Base-by-base conservation (phyloP, 441 rosid genomes). In the Lagerstroemia fauriei region DNA sequence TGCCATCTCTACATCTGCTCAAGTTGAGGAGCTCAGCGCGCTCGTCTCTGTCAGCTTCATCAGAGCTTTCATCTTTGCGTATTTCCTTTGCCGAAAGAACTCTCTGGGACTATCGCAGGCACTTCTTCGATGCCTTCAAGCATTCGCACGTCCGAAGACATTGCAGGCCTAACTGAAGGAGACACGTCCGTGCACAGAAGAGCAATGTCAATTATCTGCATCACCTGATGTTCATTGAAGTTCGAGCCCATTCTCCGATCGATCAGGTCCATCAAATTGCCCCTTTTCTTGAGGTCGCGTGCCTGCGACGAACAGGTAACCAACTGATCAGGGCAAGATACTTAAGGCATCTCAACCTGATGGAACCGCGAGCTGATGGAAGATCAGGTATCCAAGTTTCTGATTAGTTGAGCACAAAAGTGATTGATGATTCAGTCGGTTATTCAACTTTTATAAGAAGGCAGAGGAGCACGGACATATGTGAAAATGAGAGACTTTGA, bases 121-220 rank as follows among this genome's bases (percentile, higher is more conserved):
- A 73, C 72, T 13, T 13, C 59, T 18, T 57, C 71, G 53, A 44
- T 71, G 73, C 83, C 83, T 29, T 73, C 78, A 25, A 80, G 83
- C 83, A 80, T 73, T 31, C 78, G 31, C 32, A 80, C 78, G 20
- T 61, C 78, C 7, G 78, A 57, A 17, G 83, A 80, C 83, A 73
- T 80, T 11, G 14, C 44, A 0, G 83, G 78, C 51, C 83, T 57
- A 44, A 73, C 22, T 44, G 76, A 68, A 0, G 83, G 50, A 41
- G 83, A 73, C 3, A 3, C 18, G 24, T 71, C 25, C 14, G 83
- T 73, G 69, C 83, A 80, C 31, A 80, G 6, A 44, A 73, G 14
- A 51, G 82, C 82, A 18, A 80, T 76, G 41, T 56, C 48, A 41
- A 59, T 80, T 68, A 80, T 32, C 17, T 11, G 17, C 22, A 80